Percentiles rank a stretch among this genome's conserved stretches.
These are phyloP conservation scores for Zygosaccharomyces pseudobailii DNA, from an alignment of 1,139 yeast genomes.

Conservation along the genomic window DNA sequence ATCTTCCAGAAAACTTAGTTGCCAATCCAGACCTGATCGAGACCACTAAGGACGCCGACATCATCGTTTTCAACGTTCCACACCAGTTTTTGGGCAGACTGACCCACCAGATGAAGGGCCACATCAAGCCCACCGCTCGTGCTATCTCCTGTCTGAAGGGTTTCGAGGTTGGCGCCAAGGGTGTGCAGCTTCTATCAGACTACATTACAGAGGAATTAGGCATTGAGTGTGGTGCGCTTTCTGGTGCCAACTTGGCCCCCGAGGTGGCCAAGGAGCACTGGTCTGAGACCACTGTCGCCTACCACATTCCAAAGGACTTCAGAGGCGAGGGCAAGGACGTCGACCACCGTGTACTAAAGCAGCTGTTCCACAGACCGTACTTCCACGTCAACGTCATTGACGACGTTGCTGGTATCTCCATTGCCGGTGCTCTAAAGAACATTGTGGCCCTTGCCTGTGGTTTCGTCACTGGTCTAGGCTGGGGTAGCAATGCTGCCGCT, in stretches of 20 bases:
- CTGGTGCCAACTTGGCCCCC: slow-evolving; percentile 93
- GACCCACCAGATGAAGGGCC: slow-evolving; percentile 68
- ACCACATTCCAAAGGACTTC: slow-evolving; percentile 62
- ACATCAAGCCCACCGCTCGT: slow-evolving; percentile 61
- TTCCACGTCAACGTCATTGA: slow-evolving; percentile 88
- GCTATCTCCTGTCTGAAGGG: slow-evolving; percentile 95
- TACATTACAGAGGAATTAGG: slow-evolving; percentile 72
- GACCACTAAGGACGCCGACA: slow-evolving; percentile 72
- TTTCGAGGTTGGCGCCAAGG: slow-evolving; percentile 72
- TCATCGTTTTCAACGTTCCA: slow-evolving; percentile 85
- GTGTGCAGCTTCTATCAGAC: slow-evolving; percentile 73
- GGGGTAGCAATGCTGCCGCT: slow-evolving; percentile 98
- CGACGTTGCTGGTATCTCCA: slow-evolving; percentile 89
- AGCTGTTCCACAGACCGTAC: slow-evolving; percentile 88
- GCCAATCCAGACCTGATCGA: slow-evolving; percentile 80
- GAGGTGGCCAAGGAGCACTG: slow-evolving; percentile 91
- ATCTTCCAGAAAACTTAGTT: slow-evolving; percentile 69
- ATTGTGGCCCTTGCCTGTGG: slow-evolving; percentile 93
- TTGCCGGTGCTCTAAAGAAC: slow-evolving; percentile 93
- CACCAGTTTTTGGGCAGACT: slow-evolving; percentile 83
- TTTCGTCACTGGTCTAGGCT: slow-evolving; percentile 89
- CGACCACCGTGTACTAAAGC: slow-evolving; percentile 61
- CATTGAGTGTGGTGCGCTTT: slow-evolving; percentile 85
- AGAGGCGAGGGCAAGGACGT: slow-evolving; percentile 71
- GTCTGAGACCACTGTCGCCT: slow-evolving; percentile 95